Evolutionary conservation across 768 basidiomycete genomes (phyloP).

Genomic region (Leccinum variicolor): DNA sequence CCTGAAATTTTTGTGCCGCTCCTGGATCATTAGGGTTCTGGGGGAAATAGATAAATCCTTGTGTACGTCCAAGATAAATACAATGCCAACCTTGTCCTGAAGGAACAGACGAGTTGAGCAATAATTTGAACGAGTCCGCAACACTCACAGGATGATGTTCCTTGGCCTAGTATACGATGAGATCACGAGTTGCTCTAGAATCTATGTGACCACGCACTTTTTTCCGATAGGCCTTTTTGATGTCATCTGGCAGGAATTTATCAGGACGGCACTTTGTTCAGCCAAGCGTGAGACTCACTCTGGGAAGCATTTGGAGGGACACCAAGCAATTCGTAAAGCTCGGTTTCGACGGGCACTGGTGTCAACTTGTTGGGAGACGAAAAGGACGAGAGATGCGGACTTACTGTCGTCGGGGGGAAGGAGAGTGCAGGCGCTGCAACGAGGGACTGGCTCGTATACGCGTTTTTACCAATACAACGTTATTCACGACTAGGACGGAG

Average conservation of each 20-base stretch:
- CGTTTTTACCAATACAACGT: slow-evolving; percentile 22
- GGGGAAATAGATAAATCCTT: background rate
- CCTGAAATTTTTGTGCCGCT: slow-evolving; percentile 82
- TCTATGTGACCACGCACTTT: slow-evolving; percentile 53
- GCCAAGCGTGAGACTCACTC: slow-evolving; percentile 42
- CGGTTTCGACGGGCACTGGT: slow-evolving; percentile 71
- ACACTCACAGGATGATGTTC: slow-evolving; percentile 78
- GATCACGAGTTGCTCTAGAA: slow-evolving; percentile 1
- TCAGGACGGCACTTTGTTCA: slow-evolving; percentile 8
- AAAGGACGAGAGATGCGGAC: slow-evolving; percentile 10
- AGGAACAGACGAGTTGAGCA: background rate
- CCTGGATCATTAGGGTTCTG: slow-evolving; percentile 88
- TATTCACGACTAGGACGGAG: slow-evolving; percentile 26
- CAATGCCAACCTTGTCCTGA: slow-evolving; percentile 63
- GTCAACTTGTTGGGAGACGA: slow-evolving; percentile 1
- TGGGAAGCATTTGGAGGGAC: slow-evolving; percentile 66
- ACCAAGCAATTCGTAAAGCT: slow-evolving; percentile 83
- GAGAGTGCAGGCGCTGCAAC: background rate
- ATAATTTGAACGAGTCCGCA: background rate
- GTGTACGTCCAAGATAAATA: background rate
- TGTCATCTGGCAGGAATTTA: slow-evolving; percentile 49
- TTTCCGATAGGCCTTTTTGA: slow-evolving; percentile 92
- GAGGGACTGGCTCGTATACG: slow-evolving; percentile 8
- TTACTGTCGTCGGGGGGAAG: slow-evolving; percentile 23
- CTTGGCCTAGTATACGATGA: slow-evolving; percentile 58